These are phyloP conservation scores for Petunia hybrid DNA, from an alignment of 305 asterid species.

Conservation along the genomic window DNA sequence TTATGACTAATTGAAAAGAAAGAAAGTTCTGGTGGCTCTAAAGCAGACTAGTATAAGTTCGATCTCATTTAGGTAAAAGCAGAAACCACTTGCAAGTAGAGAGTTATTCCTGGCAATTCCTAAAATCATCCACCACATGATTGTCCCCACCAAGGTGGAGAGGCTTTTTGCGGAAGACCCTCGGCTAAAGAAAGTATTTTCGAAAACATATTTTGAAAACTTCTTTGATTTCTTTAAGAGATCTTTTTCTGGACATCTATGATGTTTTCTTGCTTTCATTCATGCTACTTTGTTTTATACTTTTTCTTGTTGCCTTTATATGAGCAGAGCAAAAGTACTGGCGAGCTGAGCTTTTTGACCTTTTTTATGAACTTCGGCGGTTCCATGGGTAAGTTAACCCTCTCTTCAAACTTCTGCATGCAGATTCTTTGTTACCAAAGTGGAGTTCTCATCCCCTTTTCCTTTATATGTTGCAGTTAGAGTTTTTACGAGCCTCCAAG, in stretches of 20 bases:
- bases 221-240: neutral
- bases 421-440: neutral
- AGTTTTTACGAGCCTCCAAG: constrained; percentile 96
- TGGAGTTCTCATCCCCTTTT: constrained; percentile 26
- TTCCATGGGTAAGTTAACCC: constrained; percentile 76
- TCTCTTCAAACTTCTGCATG: neutral
- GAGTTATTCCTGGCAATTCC: neutral
- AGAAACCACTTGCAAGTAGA: neutral
- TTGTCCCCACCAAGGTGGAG: no score
- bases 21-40: neutral
- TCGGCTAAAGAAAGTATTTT: no score
- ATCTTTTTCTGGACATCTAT: neutral
- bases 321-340: constrained; percentile 90
- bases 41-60: neutral
- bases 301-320: constrained; percentile 24
- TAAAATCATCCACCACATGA: neutral
- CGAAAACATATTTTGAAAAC: no score
- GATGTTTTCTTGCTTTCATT: neutral
- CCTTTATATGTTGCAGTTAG: constrained; percentile 67
- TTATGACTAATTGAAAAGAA: neutral
- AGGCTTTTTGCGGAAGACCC: no score
- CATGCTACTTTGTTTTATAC: constrained; percentile 6
- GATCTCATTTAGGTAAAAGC: neutral
- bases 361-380: constrained; percentile 91
- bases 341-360: constrained; percentile 95